These are phyloP conservation scores for Exserohilum turcica DNA, from an alignment of 2,329 filamentous ascomycete species.

Conservation along the genomic window DNA sequence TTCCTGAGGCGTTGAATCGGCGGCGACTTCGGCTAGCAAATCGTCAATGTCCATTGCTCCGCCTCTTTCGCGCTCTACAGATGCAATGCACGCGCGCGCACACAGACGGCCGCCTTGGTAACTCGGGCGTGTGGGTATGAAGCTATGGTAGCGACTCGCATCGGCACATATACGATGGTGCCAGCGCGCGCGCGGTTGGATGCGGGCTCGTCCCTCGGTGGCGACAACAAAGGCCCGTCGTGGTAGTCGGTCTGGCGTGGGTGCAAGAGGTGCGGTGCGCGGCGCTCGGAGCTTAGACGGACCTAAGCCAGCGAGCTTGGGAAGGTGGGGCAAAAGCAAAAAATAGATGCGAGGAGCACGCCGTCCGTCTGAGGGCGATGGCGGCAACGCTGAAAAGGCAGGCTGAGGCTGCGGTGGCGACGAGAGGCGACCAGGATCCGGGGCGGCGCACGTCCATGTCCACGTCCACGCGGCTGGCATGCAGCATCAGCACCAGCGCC, in stretches of 20 bases:
- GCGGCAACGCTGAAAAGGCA: not conserved
- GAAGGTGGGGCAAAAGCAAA: slow-evolving; percentile 4
- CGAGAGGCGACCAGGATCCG: not conserved
- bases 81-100: not conserved
- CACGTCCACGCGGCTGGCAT: slow-evolving; percentile 12
- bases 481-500: too few species aligned
- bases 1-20: slow-evolving; percentile 57
- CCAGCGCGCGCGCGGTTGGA: not conserved
- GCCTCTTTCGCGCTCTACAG: not conserved
- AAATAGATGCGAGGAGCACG: not conserved
- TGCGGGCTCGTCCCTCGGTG: not conserved
- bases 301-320: not conserved
- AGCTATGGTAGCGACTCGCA: not conserved
- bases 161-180: not conserved
- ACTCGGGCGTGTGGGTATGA: not conserved
- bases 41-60: slow-evolving; percentile 56
- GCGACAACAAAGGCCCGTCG: too few species aligned
- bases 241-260: too few species aligned
- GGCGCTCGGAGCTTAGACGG: slow-evolving; percentile 3
- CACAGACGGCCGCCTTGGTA: too few species aligned
- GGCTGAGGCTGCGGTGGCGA: not conserved
- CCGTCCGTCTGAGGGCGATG: not conserved
- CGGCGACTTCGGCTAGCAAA: slow-evolving; percentile 57
- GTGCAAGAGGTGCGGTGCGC: not conserved
- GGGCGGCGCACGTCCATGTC: too few species aligned